These are phyloP conservation scores for Fusarium hostae DNA, from an alignment of 2,329 filamentous ascomycete genomes.

Conservation along the genomic window DNA sequence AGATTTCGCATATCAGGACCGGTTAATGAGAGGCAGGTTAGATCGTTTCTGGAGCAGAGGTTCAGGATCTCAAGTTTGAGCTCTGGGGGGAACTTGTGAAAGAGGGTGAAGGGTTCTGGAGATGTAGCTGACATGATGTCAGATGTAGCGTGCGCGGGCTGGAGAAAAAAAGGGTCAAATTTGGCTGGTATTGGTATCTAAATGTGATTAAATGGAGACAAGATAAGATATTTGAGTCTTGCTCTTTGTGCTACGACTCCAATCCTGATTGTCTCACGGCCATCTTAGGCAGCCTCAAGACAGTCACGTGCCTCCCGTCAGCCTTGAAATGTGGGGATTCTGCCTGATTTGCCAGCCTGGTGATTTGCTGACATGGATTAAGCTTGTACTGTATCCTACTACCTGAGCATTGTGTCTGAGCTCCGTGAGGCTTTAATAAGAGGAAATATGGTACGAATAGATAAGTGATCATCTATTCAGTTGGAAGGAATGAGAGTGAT, in stretches of 20 bases:
- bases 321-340: neutral
- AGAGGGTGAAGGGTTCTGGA: neutral
- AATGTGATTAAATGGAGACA: neutral
- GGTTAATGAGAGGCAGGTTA: slow-evolving; percentile 13
- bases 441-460: too few species aligned
- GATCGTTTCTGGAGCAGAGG: neutral
- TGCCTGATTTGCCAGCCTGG: neutral
- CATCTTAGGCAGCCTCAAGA: neutral
- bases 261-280: neutral
- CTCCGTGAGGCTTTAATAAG: neutral
- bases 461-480: too few species aligned
- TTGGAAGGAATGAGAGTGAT: too few species aligned
- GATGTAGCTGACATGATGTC: neutral
- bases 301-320: neutral
- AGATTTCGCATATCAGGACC: neutral
- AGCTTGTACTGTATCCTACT: neutral
- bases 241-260: neutral
- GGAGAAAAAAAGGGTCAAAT: too few species aligned
- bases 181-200: neutral
- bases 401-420: neutral
- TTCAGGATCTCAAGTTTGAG: slow-evolving; percentile 5
- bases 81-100: slow-evolving; percentile 7
- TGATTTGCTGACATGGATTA: neutral
- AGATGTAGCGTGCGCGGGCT: neutral
- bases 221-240: neutral